Percentiles rank a stretch among this genome's conserved stretches.
These are phyloP conservation scores for Pichia inconspicua DNA, from an alignment of 1,139 yeast species.

Conservation along the genomic window DNA sequence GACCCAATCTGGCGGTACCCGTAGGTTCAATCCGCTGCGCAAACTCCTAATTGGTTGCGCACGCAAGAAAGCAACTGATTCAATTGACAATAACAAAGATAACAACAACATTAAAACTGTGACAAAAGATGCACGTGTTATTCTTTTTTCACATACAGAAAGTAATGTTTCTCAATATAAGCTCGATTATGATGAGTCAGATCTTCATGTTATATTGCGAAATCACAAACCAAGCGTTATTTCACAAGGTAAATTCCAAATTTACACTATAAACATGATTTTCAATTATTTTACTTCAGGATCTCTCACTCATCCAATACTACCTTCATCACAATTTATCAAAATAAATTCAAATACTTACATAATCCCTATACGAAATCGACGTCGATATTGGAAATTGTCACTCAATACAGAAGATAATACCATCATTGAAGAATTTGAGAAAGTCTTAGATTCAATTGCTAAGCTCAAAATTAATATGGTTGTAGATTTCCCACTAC, in stretches of 20 bases:
- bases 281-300: slow-evolving; percentile 47
- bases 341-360: slow-evolving; percentile 47
- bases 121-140: not conserved
- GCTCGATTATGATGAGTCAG: not conserved
- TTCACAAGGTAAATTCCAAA: slow-evolving; percentile 56
- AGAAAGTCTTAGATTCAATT: slow-evolving; percentile 6
- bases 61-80: not conserved
- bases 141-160: not conserved
- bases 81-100: not conserved
- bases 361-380: slow-evolving; percentile 59
- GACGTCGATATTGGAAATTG: slow-evolving; percentile 67
- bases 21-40: not conserved
- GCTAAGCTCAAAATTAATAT: slow-evolving; percentile 8
- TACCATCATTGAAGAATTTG: slow-evolving; percentile 2
- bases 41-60: not conserved
- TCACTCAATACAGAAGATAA: slow-evolving; percentile 32
- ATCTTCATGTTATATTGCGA: slow-evolving; percentile 1
- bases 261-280: slow-evolving; percentile 46
- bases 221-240: slow-evolving; percentile 30
- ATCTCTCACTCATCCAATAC: slow-evolving; percentile 53
- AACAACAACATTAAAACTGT: not conserved
- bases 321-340: slow-evolving; percentile 52
- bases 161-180: not conserved
- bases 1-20: not conserved
- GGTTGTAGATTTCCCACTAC: slow-evolving; percentile 4